These are phyloP conservation scores for Penium margaritaceum DNA, from an alignment of 139 green algal species.

Conservation along the genomic window DNA sequence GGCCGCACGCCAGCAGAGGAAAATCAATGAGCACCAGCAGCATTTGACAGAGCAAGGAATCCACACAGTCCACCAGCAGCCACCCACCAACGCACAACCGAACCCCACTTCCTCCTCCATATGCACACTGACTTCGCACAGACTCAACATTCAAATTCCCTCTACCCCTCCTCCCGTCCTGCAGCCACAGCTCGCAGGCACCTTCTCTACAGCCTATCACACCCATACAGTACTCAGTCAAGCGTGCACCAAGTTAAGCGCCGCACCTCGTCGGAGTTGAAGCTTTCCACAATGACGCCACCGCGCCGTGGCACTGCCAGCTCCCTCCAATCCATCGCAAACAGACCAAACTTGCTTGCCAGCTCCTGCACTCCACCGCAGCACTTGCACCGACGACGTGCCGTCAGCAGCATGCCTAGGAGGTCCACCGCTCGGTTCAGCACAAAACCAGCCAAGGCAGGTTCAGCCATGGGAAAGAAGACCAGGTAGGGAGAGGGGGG, in stretches of 20 bases:
- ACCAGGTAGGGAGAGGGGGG: background rate
- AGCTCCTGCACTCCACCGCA: slow-evolving; percentile 38
- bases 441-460: background rate
- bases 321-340: slow-evolving; percentile 50
- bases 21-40: background rate
- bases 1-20: background rate
- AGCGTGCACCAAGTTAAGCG: background rate
- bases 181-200: background rate
- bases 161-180: background rate
- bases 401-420: no score
- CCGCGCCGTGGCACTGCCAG: slow-evolving; percentile 48
- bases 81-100: no score
- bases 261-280: slow-evolving; percentile 52
- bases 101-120: no score
- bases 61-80: background rate
- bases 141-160: background rate
- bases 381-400: no score
- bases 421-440: no score
- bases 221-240: background rate
- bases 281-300: slow-evolving; percentile 49
- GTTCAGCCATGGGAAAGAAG: background rate
- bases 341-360: slow-evolving; percentile 44
- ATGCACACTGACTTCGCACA: background rate
- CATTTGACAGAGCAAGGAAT: background rate
- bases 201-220: no score